These are phyloP conservation scores for Didymella pinodella DNA, from an alignment of 2,329 filamentous ascomycete genomes.

Conservation along the genomic window DNA sequence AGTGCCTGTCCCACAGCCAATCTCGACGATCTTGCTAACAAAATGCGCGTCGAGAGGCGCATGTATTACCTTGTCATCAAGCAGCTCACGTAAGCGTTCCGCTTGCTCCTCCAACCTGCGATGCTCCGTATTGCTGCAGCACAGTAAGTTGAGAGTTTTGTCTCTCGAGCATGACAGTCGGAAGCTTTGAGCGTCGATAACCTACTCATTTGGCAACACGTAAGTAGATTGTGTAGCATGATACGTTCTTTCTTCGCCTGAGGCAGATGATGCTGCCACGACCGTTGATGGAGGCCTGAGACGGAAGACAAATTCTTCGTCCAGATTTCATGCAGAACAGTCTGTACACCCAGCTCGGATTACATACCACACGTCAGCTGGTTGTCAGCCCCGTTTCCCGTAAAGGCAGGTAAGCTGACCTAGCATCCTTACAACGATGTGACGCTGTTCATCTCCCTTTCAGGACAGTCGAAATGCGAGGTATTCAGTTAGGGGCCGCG, in stretches of 20 bases:
- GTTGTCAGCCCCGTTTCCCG: no score
- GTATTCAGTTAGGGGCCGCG: no score
- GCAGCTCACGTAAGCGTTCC: not conserved
- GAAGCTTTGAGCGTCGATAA: not conserved
- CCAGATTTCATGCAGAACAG: no score
- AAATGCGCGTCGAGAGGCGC: constrained; percentile 10
- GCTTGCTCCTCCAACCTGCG: not conserved
- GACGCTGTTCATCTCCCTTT: no score
- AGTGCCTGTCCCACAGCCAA: constrained; percentile 27
- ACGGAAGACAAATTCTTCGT: no score
- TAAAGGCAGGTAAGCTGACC: no score
- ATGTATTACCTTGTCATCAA: constrained; percentile 8
- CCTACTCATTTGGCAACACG: not conserved
- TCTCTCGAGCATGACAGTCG: not conserved
- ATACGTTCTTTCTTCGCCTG: not conserved
- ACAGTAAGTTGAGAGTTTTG: not conserved
- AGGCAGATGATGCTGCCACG: no score
- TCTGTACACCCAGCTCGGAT: no score
- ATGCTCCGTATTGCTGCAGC: not conserved
- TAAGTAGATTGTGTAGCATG: not conserved
- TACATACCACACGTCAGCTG: no score
- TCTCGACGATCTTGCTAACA: constrained; percentile 21
- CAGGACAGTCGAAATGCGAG: no score
- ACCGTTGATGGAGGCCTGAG: no score
- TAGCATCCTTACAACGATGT: no score